Base-by-base conservation (phyloP, 2,329 filamentous ascomycete species). In the Emydomyces testavorans region DNA sequence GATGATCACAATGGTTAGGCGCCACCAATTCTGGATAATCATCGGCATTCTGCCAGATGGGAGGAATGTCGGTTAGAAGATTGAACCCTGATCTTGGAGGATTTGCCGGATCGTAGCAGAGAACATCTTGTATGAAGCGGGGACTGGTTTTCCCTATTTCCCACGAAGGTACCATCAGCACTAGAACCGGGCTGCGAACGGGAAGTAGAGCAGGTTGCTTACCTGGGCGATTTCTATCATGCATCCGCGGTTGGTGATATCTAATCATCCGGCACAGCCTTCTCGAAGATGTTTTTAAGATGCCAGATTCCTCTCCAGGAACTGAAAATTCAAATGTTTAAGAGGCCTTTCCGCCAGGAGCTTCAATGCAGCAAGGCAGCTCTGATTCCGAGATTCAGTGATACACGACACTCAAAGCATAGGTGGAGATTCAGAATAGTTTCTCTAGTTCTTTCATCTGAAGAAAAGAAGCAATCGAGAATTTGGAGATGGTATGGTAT, bases 1-100 rank as follows among this genome's bases (percentile, higher is more conserved):
- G 64, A 65, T 85, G 82, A 46, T 67, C 70, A 61, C 80, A 83
- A 52, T 73, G 74, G 28, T 57, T 61, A 38, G 56, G 57, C 7
- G 69, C 67, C 26, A 67, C 58, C 32, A 57, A 60, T 36, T 63
- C 58, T 20, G 56, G 60, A 48, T 64, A 60, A 26, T 56, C 43
- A 34, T 65, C 54, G 40, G 60, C 56, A 21, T 54, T 45, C 10
- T 39, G 28, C 56, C 71, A 75, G n/a, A 71, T 69, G 5, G 75
- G 76, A 37, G 79, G 75, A 20, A 74, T 64, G 51, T 78, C 72
- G 35, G 74, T 72, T 39, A 85, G 72, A 43, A 82, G 62, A 58
- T 79, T 78, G 53, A 69, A 70, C 48, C 69, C 71, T 26, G 61
- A 62, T 15, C 56, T 55, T 48, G 64, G 58, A 18, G 67, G 65